Base-by-base conservation (phyloP, 2,329 filamentous ascomycete species). In the Colletotrichum abscissum region DNA sequence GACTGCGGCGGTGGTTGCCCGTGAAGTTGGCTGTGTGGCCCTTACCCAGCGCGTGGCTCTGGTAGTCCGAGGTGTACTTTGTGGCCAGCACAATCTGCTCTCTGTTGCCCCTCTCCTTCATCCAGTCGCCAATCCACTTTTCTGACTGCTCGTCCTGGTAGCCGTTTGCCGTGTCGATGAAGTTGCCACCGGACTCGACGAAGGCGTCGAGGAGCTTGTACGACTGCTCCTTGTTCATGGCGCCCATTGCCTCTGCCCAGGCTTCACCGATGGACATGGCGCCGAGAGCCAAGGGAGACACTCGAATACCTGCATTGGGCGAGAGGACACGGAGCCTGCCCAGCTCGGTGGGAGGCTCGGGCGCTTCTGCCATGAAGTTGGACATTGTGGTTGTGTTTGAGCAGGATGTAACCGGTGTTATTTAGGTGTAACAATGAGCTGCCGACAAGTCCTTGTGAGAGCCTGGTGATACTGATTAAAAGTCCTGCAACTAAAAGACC, bases 151-250 rank as follows among this genome's bases (percentile, higher is more conserved):
- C 89, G 72, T 86, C 76, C 76, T 91, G 88, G 80, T 91, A 92
- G 74, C 84, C 85, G 81, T 87, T 89, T 75, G 88, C 81, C 0
- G 90, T 92, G 79, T 93, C 92, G 78, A 93, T 91, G 79, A 93
- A 92, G 82, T 93, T 93, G 11, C 92, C 91, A 6, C 91, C 91
- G 0, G 86, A 82, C n/a, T 84, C 83, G 67, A 84, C 86, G 80
- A 86, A 92, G 67, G 85, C 85, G 76, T 92, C 90, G 1, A 92
- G 84, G 7, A 93, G 84, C 60, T 86, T 84, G 77, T 91, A 91
- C 0, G 87, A 81, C 16, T 83, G 78, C 55, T 88, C 85, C 78
- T 92, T 90, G 78, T 83, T 82, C 81, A 88, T 88, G 65, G 84
- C 84, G 9, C 89, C 89, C 83, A 91, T 84, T 12, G 81, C 76